Percentiles rank a stretch among this genome's conserved stretches.
Evolutionary conservation across 176 grass and related monocot genomes (phyloP).

Genomic region (Lolium perenne): DNA sequence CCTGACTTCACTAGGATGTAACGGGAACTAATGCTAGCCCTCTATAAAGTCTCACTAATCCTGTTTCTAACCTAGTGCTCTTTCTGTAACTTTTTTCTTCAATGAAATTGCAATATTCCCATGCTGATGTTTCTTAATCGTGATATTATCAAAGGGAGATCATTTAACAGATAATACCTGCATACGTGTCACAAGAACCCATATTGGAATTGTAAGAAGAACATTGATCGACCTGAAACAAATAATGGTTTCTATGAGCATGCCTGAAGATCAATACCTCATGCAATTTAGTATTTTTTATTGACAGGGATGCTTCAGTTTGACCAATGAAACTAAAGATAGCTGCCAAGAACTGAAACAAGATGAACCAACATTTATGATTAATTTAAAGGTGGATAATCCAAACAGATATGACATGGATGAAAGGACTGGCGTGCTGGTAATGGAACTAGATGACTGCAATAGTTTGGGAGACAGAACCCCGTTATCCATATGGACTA

Average conservation of each 20-base stretch:
- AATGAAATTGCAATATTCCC: neutral
- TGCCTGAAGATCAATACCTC: conserved; percentile 32
- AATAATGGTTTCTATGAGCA: conserved; percentile 38
- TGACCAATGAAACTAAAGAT: conserved; percentile 29
- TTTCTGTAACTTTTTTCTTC: conserved; percentile 14
- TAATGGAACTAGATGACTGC: conserved; percentile 6
- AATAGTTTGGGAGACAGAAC: neutral
- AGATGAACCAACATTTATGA: neutral
- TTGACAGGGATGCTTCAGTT: neutral
- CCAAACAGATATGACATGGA: conserved; percentile 14
- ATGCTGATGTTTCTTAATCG: neutral
- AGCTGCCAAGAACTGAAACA: neutral
- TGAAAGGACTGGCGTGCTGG: neutral
- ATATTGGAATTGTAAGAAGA: conserved; percentile 93
- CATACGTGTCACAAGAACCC: conserved; percentile 98
- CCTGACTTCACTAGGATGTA: conserved; percentile 6
- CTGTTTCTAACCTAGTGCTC: neutral
- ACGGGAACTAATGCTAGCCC: neutral
- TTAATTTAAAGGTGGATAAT: conserved; percentile 24
- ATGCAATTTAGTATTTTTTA: neutral
- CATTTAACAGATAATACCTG: conserved; percentile 61
- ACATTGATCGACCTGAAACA: conserved; percentile 90
- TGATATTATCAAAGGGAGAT: neutral
- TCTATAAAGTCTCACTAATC: neutral
- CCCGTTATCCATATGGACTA: neutral